Evolutionary conservation across 1,284 basidiomycete genomes (phyloP).

Genomic region (Marasmius tenuissimus): DNA sequence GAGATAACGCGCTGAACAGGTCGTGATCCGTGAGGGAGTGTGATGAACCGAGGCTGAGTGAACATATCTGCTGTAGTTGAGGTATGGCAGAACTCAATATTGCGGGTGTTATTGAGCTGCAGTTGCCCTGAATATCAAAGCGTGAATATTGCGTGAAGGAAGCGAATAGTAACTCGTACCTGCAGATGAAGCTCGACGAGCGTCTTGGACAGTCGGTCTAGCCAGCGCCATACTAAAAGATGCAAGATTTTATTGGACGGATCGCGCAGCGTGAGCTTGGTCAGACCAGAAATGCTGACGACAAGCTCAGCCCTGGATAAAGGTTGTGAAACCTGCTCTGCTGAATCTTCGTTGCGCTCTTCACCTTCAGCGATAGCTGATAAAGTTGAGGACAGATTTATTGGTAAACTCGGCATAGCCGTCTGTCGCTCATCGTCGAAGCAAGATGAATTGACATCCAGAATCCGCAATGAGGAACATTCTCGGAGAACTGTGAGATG

Average conservation of each 20-base stretch:
- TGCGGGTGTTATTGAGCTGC: conserved; percentile 14
- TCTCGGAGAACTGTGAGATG: neutral
- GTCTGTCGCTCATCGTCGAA: neutral
- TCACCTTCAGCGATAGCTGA: no score
- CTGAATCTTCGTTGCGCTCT: no score
- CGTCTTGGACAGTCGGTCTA: neutral
- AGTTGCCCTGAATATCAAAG: conserved; percentile 5
- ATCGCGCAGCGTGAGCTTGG: conserved; percentile 8
- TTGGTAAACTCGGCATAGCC: no score
- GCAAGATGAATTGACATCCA: conserved; percentile 2
- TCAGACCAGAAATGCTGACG: neutral
- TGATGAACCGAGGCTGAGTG: conserved; percentile 11
- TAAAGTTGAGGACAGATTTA: no score
- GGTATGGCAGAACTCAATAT: conserved; percentile 8
- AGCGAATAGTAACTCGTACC: neutral
- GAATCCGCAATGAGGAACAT: neutral
- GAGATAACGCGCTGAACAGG: conserved; percentile 4
- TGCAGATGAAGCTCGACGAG: conserved; percentile 10
- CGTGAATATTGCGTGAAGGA: neutral
- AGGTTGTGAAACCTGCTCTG: neutral
- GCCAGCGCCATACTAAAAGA: conserved; percentile 6
- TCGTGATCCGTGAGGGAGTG: conserved; percentile 13
- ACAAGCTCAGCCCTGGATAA: neutral
- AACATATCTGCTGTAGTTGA: conserved; percentile 2
- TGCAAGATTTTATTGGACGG: conserved; percentile 5